Evolutionary conservation across 257 asterid species (phyloP), one percentile per base, ranked within the genome.

Genomic region (Perilla frutescens): DNA sequence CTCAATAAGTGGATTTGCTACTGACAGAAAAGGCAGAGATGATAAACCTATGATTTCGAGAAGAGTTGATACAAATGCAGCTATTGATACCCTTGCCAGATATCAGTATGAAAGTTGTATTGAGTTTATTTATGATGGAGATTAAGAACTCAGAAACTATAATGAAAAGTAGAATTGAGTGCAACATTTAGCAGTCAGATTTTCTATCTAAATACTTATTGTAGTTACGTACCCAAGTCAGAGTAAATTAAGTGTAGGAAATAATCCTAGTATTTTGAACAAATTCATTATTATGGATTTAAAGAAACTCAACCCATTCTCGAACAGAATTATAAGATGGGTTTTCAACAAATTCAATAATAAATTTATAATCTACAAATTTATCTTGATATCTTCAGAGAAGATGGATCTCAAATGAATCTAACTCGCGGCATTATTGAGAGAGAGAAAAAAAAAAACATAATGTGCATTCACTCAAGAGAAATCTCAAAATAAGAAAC

Each of bases 51-150:
- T 79, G 71, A 69, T 78, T 70, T 77, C 91, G 63, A 78, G 88
- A 80, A 82, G 84, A 82, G 70, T 71, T 63, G 91, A 85, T 61
- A 79, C 78, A 41, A 76, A 70, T 75, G 81, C 85, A 74, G 72
- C 80, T 40, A 51, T 65, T 44, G 89, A 85, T 44, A 36, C 82
- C 47, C 75, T 79, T 70, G 60, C 82, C 77, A 80, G 87, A 77
- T 73, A 61, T 79, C 89, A 73, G 53, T 81, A 56, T 66, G 98
- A 88, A 84, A 82, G 68, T 78, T 80, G 97, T 90, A 82, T 45
- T 32, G 14, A n/a, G 45, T 62, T 57, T 45, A 15, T 68, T 1
- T 72, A 44, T 10, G 3, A 67, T 5, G 7, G 47, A 36, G 54
- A 45, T 64, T 44, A 44, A 9, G 44, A 41, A 26, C 60, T 51